Evolutionary conservation across 2,329 filamentous ascomycete genomes (phyloP).

Genomic region (Diplodia scrobiculata): DNA sequence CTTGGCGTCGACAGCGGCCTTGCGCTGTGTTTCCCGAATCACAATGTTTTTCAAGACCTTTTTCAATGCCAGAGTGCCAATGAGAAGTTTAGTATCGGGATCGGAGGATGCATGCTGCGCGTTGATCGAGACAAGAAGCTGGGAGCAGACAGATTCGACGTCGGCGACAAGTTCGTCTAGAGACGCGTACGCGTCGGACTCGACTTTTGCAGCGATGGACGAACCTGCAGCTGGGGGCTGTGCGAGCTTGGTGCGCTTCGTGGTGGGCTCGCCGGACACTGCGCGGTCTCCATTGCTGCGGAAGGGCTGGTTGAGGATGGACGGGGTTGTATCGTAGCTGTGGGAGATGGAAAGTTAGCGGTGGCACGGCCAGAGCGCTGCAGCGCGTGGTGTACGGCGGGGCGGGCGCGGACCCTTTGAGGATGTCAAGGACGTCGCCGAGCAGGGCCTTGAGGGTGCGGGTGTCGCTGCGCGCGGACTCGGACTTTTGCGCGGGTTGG

Average conservation of each 20-base stretch:
- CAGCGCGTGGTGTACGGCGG: constrained; percentile 10
- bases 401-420: constrained; percentile 42
- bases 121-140: constrained; percentile 44
- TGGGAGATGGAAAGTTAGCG: constrained; percentile 28
- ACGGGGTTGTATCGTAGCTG: constrained; percentile 51
- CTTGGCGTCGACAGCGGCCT: constrained; percentile 1
- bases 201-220: constrained; percentile 46
- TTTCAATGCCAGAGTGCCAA: constrained; percentile 41
- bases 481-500: constrained; percentile 32
- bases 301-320: constrained; percentile 49
- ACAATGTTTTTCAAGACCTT: constrained; percentile 39
- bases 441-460: constrained; percentile 40
- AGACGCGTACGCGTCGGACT: constrained; percentile 45
- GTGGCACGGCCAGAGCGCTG: neutral
- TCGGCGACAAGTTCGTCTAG: constrained; percentile 50
- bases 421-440: constrained; percentile 47
- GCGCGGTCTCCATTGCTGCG: constrained; percentile 37
- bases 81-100: constrained; percentile 39
- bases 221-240: constrained; percentile 33
- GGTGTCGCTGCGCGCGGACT: constrained; percentile 30
- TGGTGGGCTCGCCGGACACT: constrained; percentile 46
- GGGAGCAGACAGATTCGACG: constrained; percentile 45
- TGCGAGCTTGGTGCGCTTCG: constrained; percentile 51
- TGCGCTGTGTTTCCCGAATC: constrained; percentile 38
- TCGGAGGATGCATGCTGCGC: constrained; percentile 35